Evolutionary conservation across 2,329 filamentous ascomycete species (phyloP), one percentile per base, ranked within the genome.

Genomic region (Paraphoma sp.): DNA sequence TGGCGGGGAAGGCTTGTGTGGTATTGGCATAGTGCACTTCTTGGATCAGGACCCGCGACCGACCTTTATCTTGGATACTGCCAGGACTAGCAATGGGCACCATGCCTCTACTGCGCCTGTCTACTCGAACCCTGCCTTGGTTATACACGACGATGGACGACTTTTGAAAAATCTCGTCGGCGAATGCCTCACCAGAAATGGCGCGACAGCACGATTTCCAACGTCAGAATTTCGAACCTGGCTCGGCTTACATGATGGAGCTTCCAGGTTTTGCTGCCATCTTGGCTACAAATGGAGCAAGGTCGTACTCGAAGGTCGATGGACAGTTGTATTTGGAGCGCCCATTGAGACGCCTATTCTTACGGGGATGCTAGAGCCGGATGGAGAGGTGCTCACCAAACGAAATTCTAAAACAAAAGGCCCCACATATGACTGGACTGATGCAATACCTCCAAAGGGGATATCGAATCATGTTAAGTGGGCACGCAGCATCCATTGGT

Each of bases 401-500:
- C 57, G 46, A 23, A 51, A 14, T 12, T 51, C 54, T 1, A 51
- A 31, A 51, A 14, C 51, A 18, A 60, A 56, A 18, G 16, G 41
- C 3, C 33, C 57, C 4, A 63, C 56, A 8, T 56, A 60, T 18
- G 60, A 65, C 46, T 67, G 62, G 64, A 67, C 64, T 0, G 53
- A 59, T 31, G 58, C 62, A 2, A 16, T 59, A 18, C 62, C 60
- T n/a, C 60, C 62, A n/a, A 1, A 23, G n/a, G 53, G 48, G 1
- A 17, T 65, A 4, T 45, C 64, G 12, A 7, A 53, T 30, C 60
- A 65, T 47, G 48, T 52, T 14, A 41, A 51, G 6, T 62, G 60
- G 56, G 60, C 64, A n/a, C 84, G 89, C 29, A 87, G 84, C 31
- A 77, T 88, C 28, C 87, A 93, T 69, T 95, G 91, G 91, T 83